Base-by-base conservation (phyloP, 306 rosid species). In the Cucurbita moschata region DNA sequence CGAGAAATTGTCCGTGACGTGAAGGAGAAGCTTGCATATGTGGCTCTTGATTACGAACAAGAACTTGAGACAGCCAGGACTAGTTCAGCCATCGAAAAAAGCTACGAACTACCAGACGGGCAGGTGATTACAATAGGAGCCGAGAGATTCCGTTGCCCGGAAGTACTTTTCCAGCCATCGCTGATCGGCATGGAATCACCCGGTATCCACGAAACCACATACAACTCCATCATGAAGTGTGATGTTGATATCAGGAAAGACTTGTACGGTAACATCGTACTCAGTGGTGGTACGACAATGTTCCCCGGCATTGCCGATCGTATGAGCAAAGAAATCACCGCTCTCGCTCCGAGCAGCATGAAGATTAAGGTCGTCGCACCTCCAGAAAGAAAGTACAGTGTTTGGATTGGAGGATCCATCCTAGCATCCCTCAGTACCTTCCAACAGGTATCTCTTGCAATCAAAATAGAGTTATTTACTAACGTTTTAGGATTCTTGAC, bases 291-390 rank as follows among this genome's bases (percentile, higher is more conserved):
- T 23, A 78, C 92, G 21, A 88, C 92, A 4, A 88, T 88, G 92
- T 88, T 88, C 46, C 90, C 92, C 4, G 92, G 92, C 14, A 86
- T 88, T 77, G 92, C 92, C 55, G 92, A 88, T 55, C 85, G 92
- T 2, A 88, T 88, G 92, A 88, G 92, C 88, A 88, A 88, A 83
- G 92, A 88, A 84, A 88, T 88, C 19, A 82, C 88, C 1, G 90
- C 90, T 44, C 92, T 88, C 71, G 92, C 92, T 43, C 92, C 92
- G 4, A 88, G 92, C 78, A 88, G 92, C 90, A 88, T 88, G 92
- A 88, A 88, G 79, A 88, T 88, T 79, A 88, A 88, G 85, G 92
- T 88, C 58, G 92, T 88, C 61, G 92, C 92, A 13, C 92, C 92
- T 76, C 92, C 92, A 0, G 92, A 88, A 78, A 84, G 92, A 65